These are phyloP conservation scores for Gaeumannomyces sp. DNA, from an alignment of 2,329 filamentous ascomycete species.

Conservation along the genomic window DNA sequence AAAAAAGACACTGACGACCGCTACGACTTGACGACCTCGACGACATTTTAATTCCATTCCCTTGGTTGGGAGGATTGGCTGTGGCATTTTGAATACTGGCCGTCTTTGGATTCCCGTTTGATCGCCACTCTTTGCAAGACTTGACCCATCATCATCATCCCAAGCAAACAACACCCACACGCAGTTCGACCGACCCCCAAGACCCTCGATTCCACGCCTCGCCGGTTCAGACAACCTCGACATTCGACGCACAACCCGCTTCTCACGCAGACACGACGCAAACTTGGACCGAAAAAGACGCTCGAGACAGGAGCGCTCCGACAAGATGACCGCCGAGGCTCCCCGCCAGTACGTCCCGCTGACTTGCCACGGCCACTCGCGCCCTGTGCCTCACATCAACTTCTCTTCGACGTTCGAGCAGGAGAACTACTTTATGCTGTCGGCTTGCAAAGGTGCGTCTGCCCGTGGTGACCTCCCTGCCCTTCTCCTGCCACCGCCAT, in stretches of 20 bases:
- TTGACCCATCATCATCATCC: background rate
- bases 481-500: background rate
- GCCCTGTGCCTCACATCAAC: slow-evolving; percentile 83
- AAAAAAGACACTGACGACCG: slow-evolving; percentile 8
- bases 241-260: background rate
- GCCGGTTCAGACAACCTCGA: background rate
- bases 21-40: slow-evolving; percentile 12
- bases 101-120: background rate
- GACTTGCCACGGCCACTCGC: slow-evolving; percentile 90
- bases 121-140: slow-evolving; percentile 2
- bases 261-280: background rate
- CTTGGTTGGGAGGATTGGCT: slow-evolving; percentile 1
- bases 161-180: background rate
- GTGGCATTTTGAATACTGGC: background rate
- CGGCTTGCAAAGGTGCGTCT: slow-evolving; percentile 73
- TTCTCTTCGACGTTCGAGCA: slow-evolving; percentile 81
- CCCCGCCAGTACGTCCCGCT: slow-evolving; percentile 68
- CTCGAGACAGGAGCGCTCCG: background rate
- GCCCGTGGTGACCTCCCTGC: slow-evolving; percentile 16
- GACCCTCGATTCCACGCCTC: background rate
- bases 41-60: slow-evolving; percentile 14
- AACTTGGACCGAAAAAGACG: background rate
- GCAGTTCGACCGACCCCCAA: background rate
- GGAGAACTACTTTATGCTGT: slow-evolving; percentile 85
- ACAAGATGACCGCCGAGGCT: slow-evolving; percentile 23